Conservation (phyloP, 2,329 filamentous ascomycete genomes). For the Fusarium tricinctum region DNA sequence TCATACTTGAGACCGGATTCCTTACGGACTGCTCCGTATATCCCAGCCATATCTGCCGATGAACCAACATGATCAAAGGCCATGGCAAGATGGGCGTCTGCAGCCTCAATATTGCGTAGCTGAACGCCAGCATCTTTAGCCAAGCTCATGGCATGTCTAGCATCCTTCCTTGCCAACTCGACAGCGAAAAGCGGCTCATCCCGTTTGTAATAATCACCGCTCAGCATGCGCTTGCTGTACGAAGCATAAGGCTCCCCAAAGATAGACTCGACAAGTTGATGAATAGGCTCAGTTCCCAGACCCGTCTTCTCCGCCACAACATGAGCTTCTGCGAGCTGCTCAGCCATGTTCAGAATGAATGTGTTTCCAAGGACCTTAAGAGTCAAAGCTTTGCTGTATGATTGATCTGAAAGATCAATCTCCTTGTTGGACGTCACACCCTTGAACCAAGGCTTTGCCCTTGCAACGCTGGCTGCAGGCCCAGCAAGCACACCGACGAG, state of each 20-base stretch:
- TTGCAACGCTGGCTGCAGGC: conserved; percentile 69
- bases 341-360: conserved; percentile 86
- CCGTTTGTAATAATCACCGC: conserved; percentile 81
- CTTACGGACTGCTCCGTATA: conserved; percentile 84
- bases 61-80: conserved; percentile 78
- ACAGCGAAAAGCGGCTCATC: conserved; percentile 87
- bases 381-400: conserved; percentile 76
- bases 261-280: conserved; percentile 78
- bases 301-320: conserved; percentile 85
- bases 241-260: conserved; percentile 82
- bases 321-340: conserved; percentile 82
- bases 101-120: conserved; percentile 75
- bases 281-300: conserved; percentile 77
- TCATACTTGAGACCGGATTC: conserved; percentile 82
- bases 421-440: conserved; percentile 78
- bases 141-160: conserved; percentile 77
- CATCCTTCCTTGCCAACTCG: conserved; percentile 86
- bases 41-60: conserved; percentile 82
- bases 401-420: conserved; percentile 78
- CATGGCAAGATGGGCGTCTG: conserved; percentile 75
- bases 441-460: conserved; percentile 77
- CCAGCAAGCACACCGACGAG: conserved; percentile 82
- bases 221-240: conserved; percentile 81
- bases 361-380: conserved; percentile 90
- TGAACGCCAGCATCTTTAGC: conserved; percentile 73